Base-by-base conservation (phyloP, 2,329 filamentous ascomycete species). In the Fusarium sulawesiense region DNA sequence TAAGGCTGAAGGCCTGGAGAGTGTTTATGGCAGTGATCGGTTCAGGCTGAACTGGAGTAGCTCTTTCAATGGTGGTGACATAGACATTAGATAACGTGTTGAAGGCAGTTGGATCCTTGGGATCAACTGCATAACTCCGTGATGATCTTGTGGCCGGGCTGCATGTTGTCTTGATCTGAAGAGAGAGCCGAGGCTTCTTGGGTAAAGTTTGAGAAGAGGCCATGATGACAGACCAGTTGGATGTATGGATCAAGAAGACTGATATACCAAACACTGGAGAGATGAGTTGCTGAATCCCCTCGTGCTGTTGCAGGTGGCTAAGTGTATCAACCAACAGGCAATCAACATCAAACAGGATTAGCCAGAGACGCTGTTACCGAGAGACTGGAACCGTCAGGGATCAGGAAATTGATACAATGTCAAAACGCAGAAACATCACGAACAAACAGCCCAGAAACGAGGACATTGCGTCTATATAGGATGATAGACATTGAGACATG, bases 1-100 rank as follows among this genome's bases (percentile, higher is more conserved):
- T 60, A 27, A 80, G 62, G 30, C 71, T 74, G 55, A 79, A 77
- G 29, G 73, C 78, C 40, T 78, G 75, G 13, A 78, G 65, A 4
- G 82, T 82, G 68, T 84, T 83, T 76, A 87, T 86, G 55, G 85
- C 83, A 4, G 83, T 85, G 49, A 86, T 74, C 10, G 85, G 83
- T 40, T 84, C 82, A 34, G 82, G 20, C 44, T 82, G 82, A 37
- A 80, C 73, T 4, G 86, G 84, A 2, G 86, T 85, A 29, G 86
- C 84, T 49, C 87, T 85, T 77, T 89, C 88, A 56, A 91, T 89
- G 64, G 88, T 86, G 5, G 86, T 87, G 27, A 86, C 85, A 73
- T 91, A 91, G 64, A 88, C 86, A 78, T 91, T 91, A 56, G 88
- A 89, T 41, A 91, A 83, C 4, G 89, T 91, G 78, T 91, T 91